These are phyloP conservation scores for Biscutella laevigata DNA, from an alignment of 441 rosid species.

Conservation along the genomic window DNA sequence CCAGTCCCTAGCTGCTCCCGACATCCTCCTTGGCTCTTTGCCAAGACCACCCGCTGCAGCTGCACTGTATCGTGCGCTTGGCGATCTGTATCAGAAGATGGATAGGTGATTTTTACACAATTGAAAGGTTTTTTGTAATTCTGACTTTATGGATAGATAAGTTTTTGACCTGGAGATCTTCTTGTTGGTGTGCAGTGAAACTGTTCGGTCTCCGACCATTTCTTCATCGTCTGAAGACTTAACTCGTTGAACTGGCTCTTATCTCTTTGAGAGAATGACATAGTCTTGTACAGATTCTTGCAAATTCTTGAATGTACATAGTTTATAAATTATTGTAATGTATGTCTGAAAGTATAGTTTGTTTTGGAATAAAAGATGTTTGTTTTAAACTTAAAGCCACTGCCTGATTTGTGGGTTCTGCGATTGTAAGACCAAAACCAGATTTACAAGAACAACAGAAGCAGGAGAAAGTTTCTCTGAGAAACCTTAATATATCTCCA, in stretches of 20 bases:
- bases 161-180: constrained; percentile 12
- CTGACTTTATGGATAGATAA: background rate
- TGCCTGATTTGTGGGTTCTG: background rate
- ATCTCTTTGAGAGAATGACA: constrained; percentile 5
- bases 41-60: constrained; percentile 90
- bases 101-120: constrained; percentile 27
- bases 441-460: constrained; percentile 1
- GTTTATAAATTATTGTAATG: background rate
- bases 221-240: constrained; percentile 13
- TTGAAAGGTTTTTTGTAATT: constrained; percentile 7
- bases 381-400: background rate
- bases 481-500: background rate
- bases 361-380: background rate
- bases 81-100: constrained; percentile 54
- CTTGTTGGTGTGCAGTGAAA: constrained; percentile 23
- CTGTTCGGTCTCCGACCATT: background rate
- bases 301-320: constrained; percentile 26
- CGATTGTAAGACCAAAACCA: background rate
- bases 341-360: background rate
- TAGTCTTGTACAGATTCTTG: constrained; percentile 20
- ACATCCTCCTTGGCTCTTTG: constrained; percentile 73
- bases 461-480: constrained; percentile 6
- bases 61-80: constrained; percentile 61
- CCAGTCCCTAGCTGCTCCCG: constrained; percentile 64
- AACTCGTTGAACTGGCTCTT: constrained; percentile 7